Conservation (phyloP, 2,329 filamentous ascomycete genomes). For the Domatiomyces globalis region DNA sequence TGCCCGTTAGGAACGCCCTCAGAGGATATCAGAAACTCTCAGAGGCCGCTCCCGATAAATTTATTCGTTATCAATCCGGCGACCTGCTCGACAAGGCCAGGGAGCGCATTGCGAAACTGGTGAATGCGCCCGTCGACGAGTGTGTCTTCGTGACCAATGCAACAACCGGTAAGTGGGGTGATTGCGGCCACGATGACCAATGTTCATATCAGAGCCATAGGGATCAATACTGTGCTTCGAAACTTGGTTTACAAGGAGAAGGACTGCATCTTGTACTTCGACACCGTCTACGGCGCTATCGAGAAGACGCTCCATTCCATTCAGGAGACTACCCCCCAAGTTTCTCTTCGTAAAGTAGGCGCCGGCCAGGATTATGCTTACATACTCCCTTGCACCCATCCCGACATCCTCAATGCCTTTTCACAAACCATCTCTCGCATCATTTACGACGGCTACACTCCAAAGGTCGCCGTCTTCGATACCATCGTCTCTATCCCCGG, state of each 20-base stretch:
- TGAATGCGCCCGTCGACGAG: slow-evolving; percentile 52
- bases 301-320: slow-evolving; percentile 60
- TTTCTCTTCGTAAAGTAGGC: slow-evolving; percentile 39
- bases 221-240: slow-evolving; percentile 64
- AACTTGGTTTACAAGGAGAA: slow-evolving; percentile 53
- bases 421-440: slow-evolving; percentile 41
- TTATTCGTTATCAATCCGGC: slow-evolving; percentile 56
- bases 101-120: slow-evolving; percentile 46
- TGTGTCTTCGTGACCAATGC: slow-evolving; percentile 72
- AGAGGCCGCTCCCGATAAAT: slow-evolving; percentile 59
- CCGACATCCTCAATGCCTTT: slow-evolving; percentile 50
- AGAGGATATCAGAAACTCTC: slow-evolving; percentile 50
- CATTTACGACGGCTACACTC: slow-evolving; percentile 44
- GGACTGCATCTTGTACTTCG: slow-evolving; percentile 54
- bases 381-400: slow-evolving; percentile 56
- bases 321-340: slow-evolving; percentile 46
- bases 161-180: slow-evolving; percentile 38
- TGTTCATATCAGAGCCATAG: slow-evolving; percentile 21
- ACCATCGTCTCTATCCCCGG: slow-evolving; percentile 67
- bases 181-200: neutral
- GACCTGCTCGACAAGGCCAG: slow-evolving; percentile 50
- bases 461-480: slow-evolving; percentile 62
- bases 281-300: slow-evolving; percentile 64
- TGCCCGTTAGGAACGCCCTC: slow-evolving; percentile 43
- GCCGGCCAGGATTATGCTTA: slow-evolving; percentile 27